Evolutionary conservation across 2,329 filamentous ascomycete genomes (phyloP), one percentile per base, ranked within the genome.

Genomic region (Sporothrix brasiliensis): DNA sequence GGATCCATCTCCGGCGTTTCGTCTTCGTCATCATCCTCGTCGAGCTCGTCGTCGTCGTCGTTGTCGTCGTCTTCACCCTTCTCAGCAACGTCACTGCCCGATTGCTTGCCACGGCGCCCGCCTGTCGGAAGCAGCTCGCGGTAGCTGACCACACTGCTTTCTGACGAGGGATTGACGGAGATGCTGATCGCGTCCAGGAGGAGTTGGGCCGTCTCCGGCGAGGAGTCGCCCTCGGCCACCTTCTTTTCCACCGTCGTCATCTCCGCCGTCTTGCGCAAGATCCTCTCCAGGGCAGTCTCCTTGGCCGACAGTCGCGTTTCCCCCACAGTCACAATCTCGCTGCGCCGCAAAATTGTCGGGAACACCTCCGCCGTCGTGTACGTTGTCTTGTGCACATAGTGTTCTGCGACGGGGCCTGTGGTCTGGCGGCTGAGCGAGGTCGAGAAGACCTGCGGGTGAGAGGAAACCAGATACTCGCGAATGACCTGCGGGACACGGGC

Each of bases 241-340:
- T 89, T 89, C 78, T 90, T 92, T 78, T 97, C 93, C 0, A 97
- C 83, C 0, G 86, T 80, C 1, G 88, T 84, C 82, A 98, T 87
- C 79, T 98, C 94, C 71, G 92, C 88, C 0, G 94, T 97, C 83
- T 97, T 97, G 71, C 94, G 89, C 75, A 92, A 90, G 44, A 95
- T 94, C 19, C 94, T 89, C 78, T 98, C 94, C 72, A 98, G 84
- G 0, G 91, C 94, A n/a, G 93, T 94, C 79, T 97, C 91, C 71
- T 95, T 84, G 7, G 94, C 89, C 44, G 86, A 87, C 34, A 97
- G 83, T 13, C 85, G 85, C 21, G 93, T 79, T 65, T 90, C 89
- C 21, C 89, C 86, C 0, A 87, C 84, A 7, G 87, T 83, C 16
- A 96, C 81, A 72, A 98, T 91, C 80, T 97, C 94, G 75, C 92